Percentiles rank a stretch among this genome's conserved stretches.
phyloP scores from a whole-genome alignment of 345 rosid genomes.

The Citrus maxima region DNA sequence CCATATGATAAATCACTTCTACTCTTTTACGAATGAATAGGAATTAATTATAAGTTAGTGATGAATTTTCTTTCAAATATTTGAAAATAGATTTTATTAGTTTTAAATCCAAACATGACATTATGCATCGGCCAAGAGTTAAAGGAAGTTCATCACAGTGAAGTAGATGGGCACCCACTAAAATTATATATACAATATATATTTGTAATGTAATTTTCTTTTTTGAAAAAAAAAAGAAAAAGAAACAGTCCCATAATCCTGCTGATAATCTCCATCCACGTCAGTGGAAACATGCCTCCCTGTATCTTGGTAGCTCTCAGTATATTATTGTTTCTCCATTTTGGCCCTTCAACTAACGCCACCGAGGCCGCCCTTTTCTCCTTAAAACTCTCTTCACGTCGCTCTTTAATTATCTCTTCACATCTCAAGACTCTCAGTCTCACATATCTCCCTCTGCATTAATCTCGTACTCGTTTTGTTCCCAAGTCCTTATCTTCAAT shows the following conservation, averaged over 20 bases:
- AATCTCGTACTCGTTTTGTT: neutral
- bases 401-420: constrained; percentile 1
- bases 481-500: neutral
- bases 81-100: too few species aligned
- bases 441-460: neutral
- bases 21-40: too few species aligned
- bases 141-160: too few species aligned
- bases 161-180: too few species aligned
- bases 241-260: neutral
- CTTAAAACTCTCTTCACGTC: constrained; percentile 27
- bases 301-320: constrained; percentile 9
- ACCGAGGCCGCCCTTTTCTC: constrained; percentile 12
- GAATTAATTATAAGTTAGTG: too few species aligned
- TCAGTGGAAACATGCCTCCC: constrained; percentile 12
- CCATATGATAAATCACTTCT: too few species aligned
- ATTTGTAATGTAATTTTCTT: too few species aligned
- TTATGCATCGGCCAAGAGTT: too few species aligned
- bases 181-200: too few species aligned
- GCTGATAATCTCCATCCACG: neutral
- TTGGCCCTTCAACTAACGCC: constrained; percentile 10
- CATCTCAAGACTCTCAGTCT: neutral
- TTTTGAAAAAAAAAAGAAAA: too few species aligned
- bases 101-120: too few species aligned
- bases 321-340: neutral
- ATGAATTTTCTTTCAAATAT: too few species aligned